A percentile compares a stretch with the other conserved stretches of the same genome.
Evolutionary conservation across 1,139 yeast species (phyloP).

Genomic region (Schwanniomyces etchellsii): DNA sequence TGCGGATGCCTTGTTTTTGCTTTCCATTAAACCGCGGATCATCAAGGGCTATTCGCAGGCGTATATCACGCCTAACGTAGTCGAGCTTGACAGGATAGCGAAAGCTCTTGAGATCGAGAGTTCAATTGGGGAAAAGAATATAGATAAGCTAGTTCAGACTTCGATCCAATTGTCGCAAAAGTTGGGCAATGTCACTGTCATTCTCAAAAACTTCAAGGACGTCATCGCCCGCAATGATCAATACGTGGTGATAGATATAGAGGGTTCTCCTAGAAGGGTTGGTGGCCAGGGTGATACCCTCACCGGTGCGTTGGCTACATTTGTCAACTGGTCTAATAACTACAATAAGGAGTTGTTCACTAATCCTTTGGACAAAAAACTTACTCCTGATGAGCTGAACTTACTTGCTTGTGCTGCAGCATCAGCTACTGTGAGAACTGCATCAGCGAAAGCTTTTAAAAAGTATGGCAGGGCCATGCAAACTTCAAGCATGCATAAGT

Average conservation of each 20-base stretch:
- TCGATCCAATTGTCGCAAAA: conserved; percentile 43
- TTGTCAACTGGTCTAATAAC: conserved; percentile 43
- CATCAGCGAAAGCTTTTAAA: conserved; percentile 61
- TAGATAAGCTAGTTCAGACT: conserved; percentile 18
- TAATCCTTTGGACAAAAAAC: conserved; percentile 4
- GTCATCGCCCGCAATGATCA: conserved; percentile 49
- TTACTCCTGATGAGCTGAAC: conserved; percentile 32
- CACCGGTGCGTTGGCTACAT: conserved; percentile 39
- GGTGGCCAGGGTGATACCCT: conserved; percentile 49
- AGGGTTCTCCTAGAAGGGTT: conserved; percentile 54
- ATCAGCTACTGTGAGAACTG: conserved; percentile 57
- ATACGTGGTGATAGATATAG: conserved; percentile 30
- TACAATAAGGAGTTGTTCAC: conserved; percentile 27
- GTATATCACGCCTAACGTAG: conserved; percentile 82
- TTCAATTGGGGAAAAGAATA: conserved; percentile 19
- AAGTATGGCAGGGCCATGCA: conserved; percentile 74
- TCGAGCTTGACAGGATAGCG: conserved; percentile 70
- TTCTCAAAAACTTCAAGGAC: conserved; percentile 71
- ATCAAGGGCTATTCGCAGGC: conserved; percentile 49
- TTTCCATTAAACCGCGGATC: conserved; percentile 52
- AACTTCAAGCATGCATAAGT: conserved; percentile 72
- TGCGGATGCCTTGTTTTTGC: conserved; percentile 77
- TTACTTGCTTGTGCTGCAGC: conserved; percentile 75
- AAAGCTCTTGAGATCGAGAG: conserved; percentile 31
- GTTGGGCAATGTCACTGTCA: conserved; percentile 59